Evolutionary conservation across 2,329 filamentous ascomycete species (phyloP).

Genomic region (Claviceps paspali): DNA sequence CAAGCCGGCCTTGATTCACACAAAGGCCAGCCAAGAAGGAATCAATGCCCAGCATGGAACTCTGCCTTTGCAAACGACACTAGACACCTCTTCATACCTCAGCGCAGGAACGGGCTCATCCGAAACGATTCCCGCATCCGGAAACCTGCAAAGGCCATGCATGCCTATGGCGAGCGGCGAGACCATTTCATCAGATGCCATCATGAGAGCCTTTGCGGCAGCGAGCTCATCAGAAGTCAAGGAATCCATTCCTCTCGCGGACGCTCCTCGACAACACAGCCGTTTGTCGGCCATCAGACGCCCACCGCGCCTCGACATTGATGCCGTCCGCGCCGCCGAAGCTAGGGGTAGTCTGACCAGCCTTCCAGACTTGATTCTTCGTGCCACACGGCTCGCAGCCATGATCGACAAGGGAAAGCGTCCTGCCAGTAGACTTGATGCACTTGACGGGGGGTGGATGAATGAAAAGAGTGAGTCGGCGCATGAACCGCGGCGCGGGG

Average conservation of each 20-base stretch:
- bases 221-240: conserved; percentile 29
- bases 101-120: conserved; percentile 33
- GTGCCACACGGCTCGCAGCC: conserved; percentile 72
- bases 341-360: conserved; percentile 81
- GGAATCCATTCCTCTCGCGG: conserved; percentile 14
- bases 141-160: conserved; percentile 7
- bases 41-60: conserved; percentile 17
- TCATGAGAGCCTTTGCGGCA: conserved; percentile 34
- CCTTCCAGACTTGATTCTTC: conserved; percentile 74
- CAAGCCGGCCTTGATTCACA: conserved; percentile 39
- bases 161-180: conserved; percentile 8
- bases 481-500: not conserved
- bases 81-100: conserved; percentile 29
- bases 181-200: conserved; percentile 26
- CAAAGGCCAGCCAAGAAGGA: conserved; percentile 9
- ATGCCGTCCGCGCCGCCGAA: conserved; percentile 68
- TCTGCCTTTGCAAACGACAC: conserved; percentile 25
- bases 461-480: conserved; percentile 25
- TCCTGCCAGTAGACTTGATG: conserved; percentile 43
- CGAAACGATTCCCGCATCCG: conserved; percentile 21
- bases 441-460: conserved; percentile 35
- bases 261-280: conserved; percentile 19
- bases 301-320: conserved; percentile 67
- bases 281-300: conserved; percentile 40
- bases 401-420: conserved; percentile 72